Base-by-base conservation (phyloP, 495 filamentous ascomycete genomes). In the Annulohypoxylon moriforme region DNA sequence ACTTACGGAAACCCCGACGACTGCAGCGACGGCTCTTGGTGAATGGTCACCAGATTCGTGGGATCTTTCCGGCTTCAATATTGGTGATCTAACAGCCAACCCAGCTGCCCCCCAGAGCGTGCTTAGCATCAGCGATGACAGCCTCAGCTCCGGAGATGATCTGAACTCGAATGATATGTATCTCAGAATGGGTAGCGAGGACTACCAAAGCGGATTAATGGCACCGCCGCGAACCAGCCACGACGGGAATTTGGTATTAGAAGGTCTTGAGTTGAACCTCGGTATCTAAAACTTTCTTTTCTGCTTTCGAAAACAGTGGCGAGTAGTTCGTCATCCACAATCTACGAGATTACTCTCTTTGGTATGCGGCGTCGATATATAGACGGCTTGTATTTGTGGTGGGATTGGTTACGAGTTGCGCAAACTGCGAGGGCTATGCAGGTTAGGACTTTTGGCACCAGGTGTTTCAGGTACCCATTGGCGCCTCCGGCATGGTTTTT, bases 101-200 rank as follows among this genome's bases (percentile, higher is more conserved):
- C 72, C 80, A 18, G 81, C 80, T 4, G 77, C 84, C 44, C 78
- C 89, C 33, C 90, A 90, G 69, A 94, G 92, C 62, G 89, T 91
- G 25, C 80, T 91, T 36, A 94, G 91, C 78, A 87, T 93, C 56
- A 93, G 90, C 16, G 91, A 94, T 55, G 92, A 95, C 66, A 93
- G 92, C 68, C 75, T 93, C 73, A 90, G 85, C 76, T 85, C 83
- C 10, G 81, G 79, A 24, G 85, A 87, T 24, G 82, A 89, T 27
- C 31, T 84, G 40, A 68, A 73, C 18, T 67, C 75, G 20, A 75
- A 72, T 34, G 77, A 81, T 46, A 67, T 80, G 68, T 79, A 81
- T 13, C 60, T 84, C 2, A 67, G 76, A 20, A 72, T 79, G 50
- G 77, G 75, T 1, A 77, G 75, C 50, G 69, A 81, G 36, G 81